These are phyloP conservation scores for Solanum tacnaense DNA, from an alignment of 257 asterid species.

Conservation along the genomic window DNA sequence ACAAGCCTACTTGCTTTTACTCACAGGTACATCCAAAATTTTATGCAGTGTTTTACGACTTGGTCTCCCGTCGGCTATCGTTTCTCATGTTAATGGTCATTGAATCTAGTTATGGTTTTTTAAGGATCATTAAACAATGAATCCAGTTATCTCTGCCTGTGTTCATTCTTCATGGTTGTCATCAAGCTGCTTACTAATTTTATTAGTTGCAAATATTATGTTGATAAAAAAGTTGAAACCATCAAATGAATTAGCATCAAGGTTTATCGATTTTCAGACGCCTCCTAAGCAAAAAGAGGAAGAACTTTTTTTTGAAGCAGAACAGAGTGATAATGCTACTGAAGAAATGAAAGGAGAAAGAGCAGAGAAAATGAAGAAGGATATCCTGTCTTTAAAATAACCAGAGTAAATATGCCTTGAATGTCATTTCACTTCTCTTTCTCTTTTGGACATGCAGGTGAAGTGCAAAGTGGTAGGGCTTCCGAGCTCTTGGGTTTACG, in stretches of 20 bases:
- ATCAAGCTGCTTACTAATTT: background rate
- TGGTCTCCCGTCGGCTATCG: background rate
- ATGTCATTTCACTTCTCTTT: background rate
- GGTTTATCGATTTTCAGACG: background rate
- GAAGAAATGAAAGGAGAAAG: background rate
- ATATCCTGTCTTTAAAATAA: background rate
- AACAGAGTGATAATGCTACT: background rate
- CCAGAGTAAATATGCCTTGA: background rate
- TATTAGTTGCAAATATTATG: background rate
- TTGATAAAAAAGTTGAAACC: background rate
- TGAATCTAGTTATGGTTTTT: background rate
- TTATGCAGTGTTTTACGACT: background rate
- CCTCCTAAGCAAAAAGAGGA: background rate
- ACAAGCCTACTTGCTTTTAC: conserved; percentile 49
- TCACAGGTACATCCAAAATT: conserved; percentile 52
- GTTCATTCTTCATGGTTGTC: background rate
- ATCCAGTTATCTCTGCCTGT: background rate
- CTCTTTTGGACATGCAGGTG: conserved; percentile 33
- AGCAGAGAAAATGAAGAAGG: background rate
- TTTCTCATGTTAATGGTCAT: background rate
- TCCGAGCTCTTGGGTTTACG: conserved; percentile 63
- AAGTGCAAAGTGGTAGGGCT: conserved; percentile 69
- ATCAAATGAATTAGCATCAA: background rate
- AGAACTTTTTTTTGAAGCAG: background rate
- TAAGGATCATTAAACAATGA: background rate